phyloP scores from a whole-genome alignment of 768 basidiomycete species.

The Rhodosporidiobolus odoratus region DNA sequence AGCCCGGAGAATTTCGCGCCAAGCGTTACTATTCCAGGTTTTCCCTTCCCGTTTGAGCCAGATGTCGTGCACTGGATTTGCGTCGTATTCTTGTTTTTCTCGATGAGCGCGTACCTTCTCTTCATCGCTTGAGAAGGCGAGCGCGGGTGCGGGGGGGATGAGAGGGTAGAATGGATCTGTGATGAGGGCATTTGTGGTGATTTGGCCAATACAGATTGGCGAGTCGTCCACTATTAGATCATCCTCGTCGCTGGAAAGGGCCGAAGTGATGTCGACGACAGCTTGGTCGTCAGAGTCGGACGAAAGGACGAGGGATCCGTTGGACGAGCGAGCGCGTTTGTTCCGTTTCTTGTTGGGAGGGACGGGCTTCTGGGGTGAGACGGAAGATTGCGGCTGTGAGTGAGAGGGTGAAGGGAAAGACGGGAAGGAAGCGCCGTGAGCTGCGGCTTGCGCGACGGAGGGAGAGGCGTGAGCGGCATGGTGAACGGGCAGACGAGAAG shows the following conservation, averaged over 20 bases:
- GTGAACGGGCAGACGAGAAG: neutral
- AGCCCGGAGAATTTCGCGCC: conserved; percentile 52
- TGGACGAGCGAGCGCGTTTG: neutral
- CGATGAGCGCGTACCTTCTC: too few relatives aligned
- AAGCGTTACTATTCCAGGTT: conserved; percentile 66
- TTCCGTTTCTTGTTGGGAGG: neutral
- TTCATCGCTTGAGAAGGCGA: neutral
- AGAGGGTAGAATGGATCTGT: conserved; percentile 75
- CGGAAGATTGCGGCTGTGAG: too few relatives aligned
- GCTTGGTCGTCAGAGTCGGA: conserved; percentile 1
- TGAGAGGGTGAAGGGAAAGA: too few relatives aligned
- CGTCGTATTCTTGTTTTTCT: too few relatives aligned
- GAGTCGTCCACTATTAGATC: conserved; percentile 31
- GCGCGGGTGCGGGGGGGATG: conserved; percentile 43
- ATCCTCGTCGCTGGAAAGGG: conserved; percentile 1
- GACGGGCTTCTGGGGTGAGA: too few relatives aligned
- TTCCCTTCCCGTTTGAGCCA: too few relatives aligned
- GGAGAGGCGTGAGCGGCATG: too few relatives aligned
- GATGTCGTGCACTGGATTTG: too few relatives aligned
- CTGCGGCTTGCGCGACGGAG: too few relatives aligned
- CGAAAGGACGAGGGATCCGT: conserved; percentile 11
- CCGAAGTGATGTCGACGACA: neutral
- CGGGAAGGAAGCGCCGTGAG: too few relatives aligned
- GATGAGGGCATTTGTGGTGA: conserved; percentile 74
- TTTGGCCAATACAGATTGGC: conserved; percentile 73